Percentiles rank a stretch among this genome's conserved stretches.
Conservation (phyloP, 768 basidiomycete species). For the Dioszegia aurantiaca region DNA sequence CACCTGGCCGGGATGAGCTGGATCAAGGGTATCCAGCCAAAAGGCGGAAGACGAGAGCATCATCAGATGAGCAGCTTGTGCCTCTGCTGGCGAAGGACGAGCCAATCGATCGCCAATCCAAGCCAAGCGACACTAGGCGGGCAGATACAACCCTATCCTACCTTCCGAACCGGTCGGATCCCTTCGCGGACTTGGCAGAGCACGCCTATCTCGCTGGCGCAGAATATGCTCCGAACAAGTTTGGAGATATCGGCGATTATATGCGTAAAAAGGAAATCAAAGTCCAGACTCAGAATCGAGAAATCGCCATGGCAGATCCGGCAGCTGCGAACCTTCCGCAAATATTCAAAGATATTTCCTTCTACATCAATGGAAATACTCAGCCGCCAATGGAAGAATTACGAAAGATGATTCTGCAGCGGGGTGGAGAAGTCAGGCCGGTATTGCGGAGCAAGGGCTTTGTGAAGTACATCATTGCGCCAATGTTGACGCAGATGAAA, state of each 20-base stretch:
- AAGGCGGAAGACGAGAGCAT: background rate
- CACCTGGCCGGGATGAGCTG: background rate
- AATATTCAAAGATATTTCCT: constrained; percentile 70
- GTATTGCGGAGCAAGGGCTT: constrained; percentile 40
- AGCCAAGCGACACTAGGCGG: background rate
- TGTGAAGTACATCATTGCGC: constrained; percentile 67
- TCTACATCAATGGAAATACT: constrained; percentile 93
- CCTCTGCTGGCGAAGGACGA: constrained; percentile 1
- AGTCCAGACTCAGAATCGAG: constrained; percentile 56
- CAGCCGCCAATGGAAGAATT: constrained; percentile 81
- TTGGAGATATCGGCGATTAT: constrained; percentile 82
- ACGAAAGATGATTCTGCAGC: constrained; percentile 69
- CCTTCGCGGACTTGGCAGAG: constrained; percentile 21
- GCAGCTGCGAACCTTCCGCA: constrained; percentile 49
- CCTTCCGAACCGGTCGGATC: constrained; percentile 34
- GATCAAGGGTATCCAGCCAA: constrained; percentile 1
- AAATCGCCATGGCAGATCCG: constrained; percentile 44
- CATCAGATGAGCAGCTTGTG: background rate
- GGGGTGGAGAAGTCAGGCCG: constrained; percentile 75
- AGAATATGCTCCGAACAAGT: constrained; percentile 70
- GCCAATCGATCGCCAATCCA: constrained; percentile 2
- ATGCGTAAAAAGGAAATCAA: constrained; percentile 89
- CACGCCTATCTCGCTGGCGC: constrained; percentile 42
- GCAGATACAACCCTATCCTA: constrained; percentile 32
- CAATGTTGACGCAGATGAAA: constrained; percentile 84